These are phyloP conservation scores for Cryptococcus sp. DNA, from an alignment of 1,284 basidiomycete species.

Conservation along the genomic window DNA sequence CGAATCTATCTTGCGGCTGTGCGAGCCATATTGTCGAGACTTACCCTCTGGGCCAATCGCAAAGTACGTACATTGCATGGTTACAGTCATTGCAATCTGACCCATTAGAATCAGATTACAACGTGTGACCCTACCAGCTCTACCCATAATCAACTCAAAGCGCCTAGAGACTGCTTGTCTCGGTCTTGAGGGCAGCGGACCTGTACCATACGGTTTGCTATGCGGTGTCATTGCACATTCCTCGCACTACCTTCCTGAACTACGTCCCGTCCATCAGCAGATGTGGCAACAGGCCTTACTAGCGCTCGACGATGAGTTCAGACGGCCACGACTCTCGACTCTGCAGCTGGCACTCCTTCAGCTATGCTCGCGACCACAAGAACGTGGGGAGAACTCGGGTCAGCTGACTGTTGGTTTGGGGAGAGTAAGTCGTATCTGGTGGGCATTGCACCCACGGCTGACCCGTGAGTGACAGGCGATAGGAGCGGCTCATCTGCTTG, in stretches of 20 bases:
- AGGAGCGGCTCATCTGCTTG: constrained; percentile 46
- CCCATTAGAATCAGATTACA: constrained; percentile 17
- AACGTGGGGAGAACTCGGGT: constrained; percentile 33
- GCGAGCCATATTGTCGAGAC: constrained; percentile 10
- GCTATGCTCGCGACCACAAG: constrained; percentile 29
- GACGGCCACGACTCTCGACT: constrained; percentile 39
- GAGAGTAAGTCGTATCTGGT: constrained; percentile 19
- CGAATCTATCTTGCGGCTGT: constrained; percentile 17
- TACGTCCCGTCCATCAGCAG: constrained; percentile 32
- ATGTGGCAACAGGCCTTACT: constrained; percentile 38
- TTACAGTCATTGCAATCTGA: too few relatives aligned
- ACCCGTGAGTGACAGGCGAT: constrained; percentile 20
- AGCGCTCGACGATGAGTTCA: constrained; percentile 46
- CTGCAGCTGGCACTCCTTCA: constrained; percentile 42
- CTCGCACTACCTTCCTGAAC: constrained; percentile 29
- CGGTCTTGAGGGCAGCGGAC: constrained; percentile 12
- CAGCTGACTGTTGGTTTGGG: constrained; percentile 35
- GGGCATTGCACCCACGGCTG: background rate
- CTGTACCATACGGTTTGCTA: constrained; percentile 38
- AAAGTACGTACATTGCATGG: constrained; percentile 15
- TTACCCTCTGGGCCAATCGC: constrained; percentile 11
- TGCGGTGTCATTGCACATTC: constrained; percentile 43
- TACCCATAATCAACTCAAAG: constrained; percentile 40
- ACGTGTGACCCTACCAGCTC: constrained; percentile 31
- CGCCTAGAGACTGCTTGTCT: constrained; percentile 28